Percentiles rank a stretch among this genome's conserved stretches.
Evolutionary conservation across 352 stramenopile genomes (phyloP).

Genomic region (Elongisporangium senticosum): DNA sequence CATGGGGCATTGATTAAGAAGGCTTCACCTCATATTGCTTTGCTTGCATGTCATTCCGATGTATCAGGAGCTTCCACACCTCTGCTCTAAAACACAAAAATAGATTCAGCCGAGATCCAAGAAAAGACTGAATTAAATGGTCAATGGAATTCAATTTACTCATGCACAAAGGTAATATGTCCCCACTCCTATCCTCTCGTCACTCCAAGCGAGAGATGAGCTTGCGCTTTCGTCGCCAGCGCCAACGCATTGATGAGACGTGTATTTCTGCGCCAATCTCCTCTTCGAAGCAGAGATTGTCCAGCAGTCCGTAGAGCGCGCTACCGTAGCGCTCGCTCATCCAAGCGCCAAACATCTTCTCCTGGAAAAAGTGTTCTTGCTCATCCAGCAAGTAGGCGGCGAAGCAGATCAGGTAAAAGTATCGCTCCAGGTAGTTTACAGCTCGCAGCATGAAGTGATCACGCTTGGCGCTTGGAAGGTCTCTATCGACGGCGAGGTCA

Average conservation of each 20-base stretch:
- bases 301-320: conserved; percentile 76
- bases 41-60: conserved; percentile 34
- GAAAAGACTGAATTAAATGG: neutral
- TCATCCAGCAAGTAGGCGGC: conserved; percentile 82
- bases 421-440: conserved; percentile 87
- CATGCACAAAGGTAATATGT: neutral
- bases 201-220: conserved; percentile 76
- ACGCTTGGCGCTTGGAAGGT: conserved; percentile 57
- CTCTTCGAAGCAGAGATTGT: conserved; percentile 85
- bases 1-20: neutral
- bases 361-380: conserved; percentile 39
- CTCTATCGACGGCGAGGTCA: conserved; percentile 67
- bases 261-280: conserved; percentile 73
- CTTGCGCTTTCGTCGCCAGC: conserved; percentile 84
- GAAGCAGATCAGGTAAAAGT: conserved; percentile 89
- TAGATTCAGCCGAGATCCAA: neutral
- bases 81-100: neutral
- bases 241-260: conserved; percentile 82
- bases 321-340: conserved; percentile 83
- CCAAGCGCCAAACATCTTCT: conserved; percentile 68
- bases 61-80: neutral
- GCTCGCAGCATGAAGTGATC: conserved; percentile 80
- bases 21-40: conserved; percentile 52
- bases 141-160: neutral
- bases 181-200: neutral